Base-by-base conservation (phyloP, 1,284 basidiomycete species). In the Cutaneotrichosporon cutaneum region DNA sequence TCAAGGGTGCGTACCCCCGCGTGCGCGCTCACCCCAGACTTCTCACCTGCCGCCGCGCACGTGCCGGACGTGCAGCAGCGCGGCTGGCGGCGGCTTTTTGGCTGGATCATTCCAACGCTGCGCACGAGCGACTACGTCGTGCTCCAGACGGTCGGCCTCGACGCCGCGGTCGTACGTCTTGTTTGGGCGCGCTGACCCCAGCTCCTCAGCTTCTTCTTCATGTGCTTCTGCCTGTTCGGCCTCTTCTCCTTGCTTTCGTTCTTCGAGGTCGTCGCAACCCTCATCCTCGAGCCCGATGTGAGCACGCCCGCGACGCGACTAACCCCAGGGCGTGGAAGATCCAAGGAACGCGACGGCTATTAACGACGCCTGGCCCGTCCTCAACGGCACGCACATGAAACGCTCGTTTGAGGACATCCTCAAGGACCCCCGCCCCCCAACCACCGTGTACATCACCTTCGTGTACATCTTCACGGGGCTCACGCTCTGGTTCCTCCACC, bases 181-280 rank as follows among this genome's bases (percentile, higher is more conserved):
- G 3, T 10, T 76, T 36, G n/a, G 9, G 36, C 8, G 26, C 0
- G 35, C 61, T 47, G 58, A 64, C 53, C 14, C 10, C 58, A 94
- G 92, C 84, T 98, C 4, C 85, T 99, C 39, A 91, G 88, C 69
- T 99, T 99, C 81, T 90, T 94, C 84, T 94, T 94, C 77, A 97
- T 90, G 85, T 87, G 89, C 0, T 98, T 97, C 77, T 87, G 89
- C 72, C 84, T 97, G 32, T 97, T 98, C 77, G 87, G 88, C 35
- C 70, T 78, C 22, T 89, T 90, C 56, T 50, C 56, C 13, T 2
- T 36, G 4, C 33, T 58, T n/a, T 87, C 88, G 30, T 69, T 79
- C n/a, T 89, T 91, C 74, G 92, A 92, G 1, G 74, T 92, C 50
- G 86, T 92, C 62, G 91, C 92, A 6, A 82, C 88, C 1, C 77